Percentiles rank a stretch among this genome's conserved stretches.
Evolutionary conservation across 2,329 filamentous ascomycete species (phyloP).

Genomic region (Ascomycota sp.): DNA sequence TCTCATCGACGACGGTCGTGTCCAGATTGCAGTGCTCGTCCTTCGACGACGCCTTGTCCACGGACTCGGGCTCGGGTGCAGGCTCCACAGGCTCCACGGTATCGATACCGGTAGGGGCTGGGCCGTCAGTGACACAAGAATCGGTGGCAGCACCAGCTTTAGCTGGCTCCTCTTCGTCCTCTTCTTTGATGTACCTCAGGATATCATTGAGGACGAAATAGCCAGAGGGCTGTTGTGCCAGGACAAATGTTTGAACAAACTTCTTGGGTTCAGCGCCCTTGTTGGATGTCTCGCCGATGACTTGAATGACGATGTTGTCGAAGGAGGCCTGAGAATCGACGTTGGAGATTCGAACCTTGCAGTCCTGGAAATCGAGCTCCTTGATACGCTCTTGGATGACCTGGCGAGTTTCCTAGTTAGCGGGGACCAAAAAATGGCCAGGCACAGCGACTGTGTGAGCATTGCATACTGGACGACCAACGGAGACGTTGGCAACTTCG

Average conservation of each 20-base stretch:
- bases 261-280: slow-evolving; percentile 78
- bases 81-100: slow-evolving; percentile 6
- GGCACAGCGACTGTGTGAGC: too few species aligned
- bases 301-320: slow-evolving; percentile 88
- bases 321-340: slow-evolving; percentile 88
- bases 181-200: slow-evolving; percentile 76
- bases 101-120: slow-evolving; percentile 9
- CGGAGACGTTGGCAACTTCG: slow-evolving; percentile 63
- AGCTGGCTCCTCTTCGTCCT: slow-evolving; percentile 44
- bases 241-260: slow-evolving; percentile 92
- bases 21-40: slow-evolving; percentile 14
- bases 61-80: slow-evolving; percentile 9
- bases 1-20: slow-evolving; percentile 41
- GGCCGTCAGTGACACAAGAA: slow-evolving; percentile 6
- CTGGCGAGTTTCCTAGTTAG: slow-evolving; percentile 21
- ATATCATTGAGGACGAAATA: slow-evolving; percentile 99
- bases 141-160: slow-evolving; percentile 12
- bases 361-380: slow-evolving; percentile 80
- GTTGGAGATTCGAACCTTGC: slow-evolving; percentile 94
- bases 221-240: slow-evolving; percentile 84
- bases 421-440: background rate
- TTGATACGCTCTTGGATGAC: slow-evolving; percentile 88
- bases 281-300: slow-evolving; percentile 95
- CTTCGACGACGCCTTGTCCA: slow-evolving; percentile 19
- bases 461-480: slow-evolving; percentile 52